phyloP scores from a whole-genome alignment of 1,284 basidiomycete genomes.

The Mycocalia duriaeana region DNA sequence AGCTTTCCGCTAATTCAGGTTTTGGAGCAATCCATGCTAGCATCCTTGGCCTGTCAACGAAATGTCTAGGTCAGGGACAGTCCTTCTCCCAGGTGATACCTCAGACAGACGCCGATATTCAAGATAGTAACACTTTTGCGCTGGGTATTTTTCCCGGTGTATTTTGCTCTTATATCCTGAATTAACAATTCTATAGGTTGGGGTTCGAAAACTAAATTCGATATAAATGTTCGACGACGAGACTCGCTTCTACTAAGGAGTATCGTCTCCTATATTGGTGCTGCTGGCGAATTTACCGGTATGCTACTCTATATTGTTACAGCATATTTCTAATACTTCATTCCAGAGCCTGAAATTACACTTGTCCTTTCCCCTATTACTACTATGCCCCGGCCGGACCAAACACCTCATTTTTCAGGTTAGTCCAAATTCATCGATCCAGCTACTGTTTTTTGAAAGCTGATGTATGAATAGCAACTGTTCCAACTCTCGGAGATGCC shows the following conservation, averaged over 20 bases:
- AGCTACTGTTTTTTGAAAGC: conserved; percentile 3
- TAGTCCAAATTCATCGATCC: conserved; percentile 12
- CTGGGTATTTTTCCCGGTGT: conserved; percentile 36
- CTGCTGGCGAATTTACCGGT: conserved; percentile 68
- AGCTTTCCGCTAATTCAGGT: conserved; percentile 63
- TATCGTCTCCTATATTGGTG: conserved; percentile 62
- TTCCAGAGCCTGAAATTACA: conserved; percentile 58
- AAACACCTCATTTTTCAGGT: conserved; percentile 32
- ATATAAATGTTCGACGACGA: conserved; percentile 45
- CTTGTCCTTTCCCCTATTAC: conserved; percentile 61
- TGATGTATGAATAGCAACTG: conserved; percentile 42
- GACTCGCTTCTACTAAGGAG: conserved; percentile 54
- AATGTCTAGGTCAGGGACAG: conserved; percentile 61
- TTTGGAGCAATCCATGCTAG: conserved; percentile 84
- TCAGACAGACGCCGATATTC: conserved; percentile 65
- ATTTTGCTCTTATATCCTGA: conserved; percentile 6
- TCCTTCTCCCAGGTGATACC: conserved; percentile 63
- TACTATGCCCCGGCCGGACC: conserved; percentile 30
- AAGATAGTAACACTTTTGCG: conserved; percentile 47
- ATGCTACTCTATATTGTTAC: conserved; percentile 6
- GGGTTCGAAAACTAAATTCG: conserved; percentile 52
- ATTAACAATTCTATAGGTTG: conserved; percentile 38
- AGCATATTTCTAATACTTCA: not conserved
- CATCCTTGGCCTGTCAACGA: conserved; percentile 72
- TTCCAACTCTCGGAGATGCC: conserved; percentile 75